Evolutionary conservation across 768 basidiomycete species (phyloP).

Genomic region (Hypholoma sublateritium): DNA sequence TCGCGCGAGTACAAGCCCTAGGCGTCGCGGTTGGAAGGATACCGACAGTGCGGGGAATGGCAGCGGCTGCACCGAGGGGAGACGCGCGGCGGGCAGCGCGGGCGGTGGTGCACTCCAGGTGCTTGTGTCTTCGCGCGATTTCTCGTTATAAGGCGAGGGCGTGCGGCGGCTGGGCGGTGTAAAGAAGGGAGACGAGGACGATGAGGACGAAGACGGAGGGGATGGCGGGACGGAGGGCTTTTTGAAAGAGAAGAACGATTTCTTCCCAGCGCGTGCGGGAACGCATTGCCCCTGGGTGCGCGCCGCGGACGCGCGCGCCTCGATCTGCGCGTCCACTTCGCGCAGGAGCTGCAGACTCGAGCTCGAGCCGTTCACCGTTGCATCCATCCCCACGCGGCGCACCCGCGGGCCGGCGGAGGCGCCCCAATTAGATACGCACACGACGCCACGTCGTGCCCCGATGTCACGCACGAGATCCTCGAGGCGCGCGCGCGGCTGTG

Average conservation of each 20-base stretch:
- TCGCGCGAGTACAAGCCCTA: conserved; percentile 37
- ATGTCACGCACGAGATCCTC: conserved; percentile 67
- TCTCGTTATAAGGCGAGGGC: neutral
- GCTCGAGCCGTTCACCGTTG: neutral
- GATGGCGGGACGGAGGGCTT: conserved; percentile 4
- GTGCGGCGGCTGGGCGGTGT: neutral
- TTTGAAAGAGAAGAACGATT: conserved; percentile 6
- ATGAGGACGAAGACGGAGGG: conserved; percentile 6
- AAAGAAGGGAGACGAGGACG: neutral
- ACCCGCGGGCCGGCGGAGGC: neutral
- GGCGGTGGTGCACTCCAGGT: neutral
- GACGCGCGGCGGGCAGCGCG: conserved; percentile 8
- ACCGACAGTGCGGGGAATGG: conserved; percentile 39
- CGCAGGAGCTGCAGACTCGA: neutral
- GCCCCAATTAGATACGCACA: conserved; percentile 14
- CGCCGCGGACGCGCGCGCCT: neutral
- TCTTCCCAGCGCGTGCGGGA: neutral
- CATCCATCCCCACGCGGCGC: neutral
- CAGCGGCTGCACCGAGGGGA: conserved; percentile 25
- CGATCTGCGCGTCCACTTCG: neutral
- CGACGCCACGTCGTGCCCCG: conserved; percentile 38
- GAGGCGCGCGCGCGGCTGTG: conserved; percentile 70
- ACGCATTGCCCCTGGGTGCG: too few relatives aligned
- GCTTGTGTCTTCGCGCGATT: neutral
- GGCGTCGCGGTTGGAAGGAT: conserved; percentile 41